Evolutionary conservation across 768 basidiomycete genomes (phyloP), one percentile per base, ranked within the genome.

Genomic region (Candolleomyces efflorescens): DNA sequence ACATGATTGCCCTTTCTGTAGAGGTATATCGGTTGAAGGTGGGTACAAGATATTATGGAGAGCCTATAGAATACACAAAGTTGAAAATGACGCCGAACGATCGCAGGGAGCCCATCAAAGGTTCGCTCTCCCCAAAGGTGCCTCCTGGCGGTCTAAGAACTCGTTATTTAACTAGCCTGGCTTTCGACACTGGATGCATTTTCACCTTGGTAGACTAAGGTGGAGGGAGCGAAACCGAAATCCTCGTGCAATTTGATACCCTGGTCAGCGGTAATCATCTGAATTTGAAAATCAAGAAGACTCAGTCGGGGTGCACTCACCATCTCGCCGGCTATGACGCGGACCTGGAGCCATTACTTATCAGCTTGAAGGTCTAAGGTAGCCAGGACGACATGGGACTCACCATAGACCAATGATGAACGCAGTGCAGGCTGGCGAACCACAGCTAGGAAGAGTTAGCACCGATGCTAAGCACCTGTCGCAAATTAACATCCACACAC

Each of bases 341-440:
- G 87, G 54, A 94, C 80, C 90, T 92, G 44, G 54, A 63, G 45
- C 41, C 56, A 51, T 39, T 61, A 27, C 52, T 53, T 26, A 48
- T 43, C 10, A 22, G 43, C 41, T 18, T 38, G 26, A 38, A 44
- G 39, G n/a, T 12, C 5, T 59, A 41, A 56, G 45, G 24, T n/a
- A 7, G 43, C 53, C 24, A 52, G 23, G n/a, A 37, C 17, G 54
- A 12, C 9, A 20, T 43, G 41, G 24, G 24, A 64, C 81, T 62
- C 67, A 90, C 89, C 88, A 92, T 92, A 18, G 90, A 91, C 90
- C 90, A 94, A 67, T 94, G 92, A 71, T 94, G 92, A 23, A 94
- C 87, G 44, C 91, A 91, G 65, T 94, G 92, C 32, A 94, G 72
- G 22, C 79, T 84, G n/a, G 84, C 82, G 69, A 94, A 94, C 92